Evolutionary conservation across 345 rosid species (phyloP).

Genomic region (Populus alba): DNA sequence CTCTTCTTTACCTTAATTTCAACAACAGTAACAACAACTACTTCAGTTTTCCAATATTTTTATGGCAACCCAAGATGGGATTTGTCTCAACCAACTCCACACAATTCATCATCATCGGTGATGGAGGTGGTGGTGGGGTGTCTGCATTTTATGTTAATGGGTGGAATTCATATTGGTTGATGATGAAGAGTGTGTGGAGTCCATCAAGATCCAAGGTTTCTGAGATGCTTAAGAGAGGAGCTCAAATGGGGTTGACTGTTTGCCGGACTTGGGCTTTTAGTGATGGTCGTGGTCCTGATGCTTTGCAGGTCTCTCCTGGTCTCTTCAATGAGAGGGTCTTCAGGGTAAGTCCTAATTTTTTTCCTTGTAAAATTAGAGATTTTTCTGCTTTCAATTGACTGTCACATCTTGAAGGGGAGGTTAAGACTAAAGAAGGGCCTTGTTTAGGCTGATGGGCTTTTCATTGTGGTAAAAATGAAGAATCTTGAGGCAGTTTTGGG

Average conservation of each 20-base stretch:
- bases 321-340: slow-evolving; percentile 43
- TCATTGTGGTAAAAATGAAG: not conserved
- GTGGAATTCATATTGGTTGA: slow-evolving; percentile 44
- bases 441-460: not conserved
- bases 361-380: not conserved
- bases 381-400: not conserved
- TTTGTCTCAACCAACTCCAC: slow-evolving; percentile 38
- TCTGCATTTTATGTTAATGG: slow-evolving; percentile 32
- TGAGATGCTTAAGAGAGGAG: slow-evolving; percentile 29
- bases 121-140: not conserved
- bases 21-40: not conserved
- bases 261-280: slow-evolving; percentile 59
- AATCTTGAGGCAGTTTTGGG: not conserved
- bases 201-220: slow-evolving; percentile 30
- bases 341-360: slow-evolving; percentile 20
- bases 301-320: slow-evolving; percentile 47
- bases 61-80: slow-evolving; percentile 39
- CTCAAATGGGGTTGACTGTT: slow-evolving; percentile 45
- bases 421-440: not conserved
- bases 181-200: slow-evolving; percentile 35
- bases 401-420: not conserved
- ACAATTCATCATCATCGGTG: slow-evolving; percentile 29
- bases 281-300: slow-evolving; percentile 33
- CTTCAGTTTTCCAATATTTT: slow-evolving; percentile 18
- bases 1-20: slow-evolving; percentile 32